These are phyloP conservation scores for Phaeosphaeria sp. DNA, from an alignment of 2,329 filamentous ascomycete species.

Conservation along the genomic window DNA sequence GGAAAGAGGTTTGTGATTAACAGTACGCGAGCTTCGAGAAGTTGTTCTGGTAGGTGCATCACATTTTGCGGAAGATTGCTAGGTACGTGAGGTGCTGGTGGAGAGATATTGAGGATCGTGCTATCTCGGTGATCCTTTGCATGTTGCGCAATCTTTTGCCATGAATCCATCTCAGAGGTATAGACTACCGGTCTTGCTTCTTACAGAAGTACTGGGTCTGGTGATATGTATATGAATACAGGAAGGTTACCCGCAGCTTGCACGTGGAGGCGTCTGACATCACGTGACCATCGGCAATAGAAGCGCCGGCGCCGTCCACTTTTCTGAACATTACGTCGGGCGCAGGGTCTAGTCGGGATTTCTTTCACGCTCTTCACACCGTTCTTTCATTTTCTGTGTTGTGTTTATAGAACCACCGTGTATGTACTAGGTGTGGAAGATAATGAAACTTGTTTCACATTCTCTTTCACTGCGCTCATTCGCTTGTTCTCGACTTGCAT, in stretches of 20 bases:
- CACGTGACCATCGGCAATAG: background rate
- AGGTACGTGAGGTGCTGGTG: slow-evolving; percentile 25
- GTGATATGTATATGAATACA: background rate
- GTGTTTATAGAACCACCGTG: slow-evolving; percentile 12
- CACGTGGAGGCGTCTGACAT: background rate
- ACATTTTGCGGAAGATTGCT: slow-evolving; percentile 29
- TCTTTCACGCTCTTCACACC: slow-evolving; percentile 1
- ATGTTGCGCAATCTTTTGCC: slow-evolving; percentile 34
- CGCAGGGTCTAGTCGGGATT: background rate
- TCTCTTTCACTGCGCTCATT: slow-evolving; percentile 26
- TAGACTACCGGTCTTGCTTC: background rate
- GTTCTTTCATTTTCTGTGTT: slow-evolving; percentile 11
- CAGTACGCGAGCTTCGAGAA: slow-evolving; percentile 18
- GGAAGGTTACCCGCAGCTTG: background rate
- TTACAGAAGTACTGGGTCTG: background rate
- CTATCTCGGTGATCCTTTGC: slow-evolving; percentile 35
- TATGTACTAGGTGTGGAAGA: slow-evolving; percentile 30
- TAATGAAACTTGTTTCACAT: slow-evolving; percentile 33
- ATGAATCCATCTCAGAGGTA: slow-evolving; percentile 8
- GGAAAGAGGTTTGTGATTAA: slow-evolving; percentile 28
- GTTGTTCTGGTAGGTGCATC: slow-evolving; percentile 17
- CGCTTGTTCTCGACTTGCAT: slow-evolving; percentile 23
- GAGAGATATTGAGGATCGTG: slow-evolving; percentile 27
- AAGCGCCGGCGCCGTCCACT: background rate
- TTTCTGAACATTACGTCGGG: slow-evolving; percentile 3